Base-by-base conservation (phyloP, 345 rosid genomes). In the Arabidopsis thaliana region DNA sequence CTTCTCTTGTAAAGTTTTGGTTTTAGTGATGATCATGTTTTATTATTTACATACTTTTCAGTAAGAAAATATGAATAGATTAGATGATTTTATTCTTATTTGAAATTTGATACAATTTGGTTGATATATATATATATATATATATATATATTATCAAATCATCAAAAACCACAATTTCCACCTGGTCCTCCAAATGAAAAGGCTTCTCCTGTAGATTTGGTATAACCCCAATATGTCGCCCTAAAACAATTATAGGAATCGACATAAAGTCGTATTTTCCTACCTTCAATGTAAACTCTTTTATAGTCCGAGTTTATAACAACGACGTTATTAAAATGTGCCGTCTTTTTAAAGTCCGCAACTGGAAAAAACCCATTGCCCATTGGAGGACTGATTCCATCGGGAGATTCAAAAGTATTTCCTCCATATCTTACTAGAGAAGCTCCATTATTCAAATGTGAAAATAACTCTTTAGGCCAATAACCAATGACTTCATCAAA, bases 101-200 rank as follows among this genome's bases (percentile, higher is more conserved):
- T 0, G 23, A 30, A 58, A 12, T 2, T 33, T 25, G 16, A 50
- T 61, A 61, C 28, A 16, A 5, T 12, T 25, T 28, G 59, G 38
- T 28, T 28, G 32, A 28, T 28, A 28, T 28, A 28, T 28, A 28
- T 2, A 2, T 28, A 28, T 28, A 28, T 28, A 16, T 16, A 16
- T 16, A 28, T 28, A 28, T 28, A 28, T 28, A 28, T 2, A 2
- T 28, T 4, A 28, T 28, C 32, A 28, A 28, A 28, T 44, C 3
- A 42, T 56, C 38, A 55, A 23, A 1, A 0, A 46, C 49, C 57
- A 65, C 72, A 74, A 1, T 20, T 1, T 2, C 78, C 78, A 36
- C 72, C 78, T n/a, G 72, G 65, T 65, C 78, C 78, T 56, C 72
- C 78, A 74, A 34, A 74, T 0, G 72, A 25, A 5, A 74, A 45